Conservation (phyloP, 2,329 filamentous ascomycete species). For the Aspergillus pseudoviridinutans region DNA sequence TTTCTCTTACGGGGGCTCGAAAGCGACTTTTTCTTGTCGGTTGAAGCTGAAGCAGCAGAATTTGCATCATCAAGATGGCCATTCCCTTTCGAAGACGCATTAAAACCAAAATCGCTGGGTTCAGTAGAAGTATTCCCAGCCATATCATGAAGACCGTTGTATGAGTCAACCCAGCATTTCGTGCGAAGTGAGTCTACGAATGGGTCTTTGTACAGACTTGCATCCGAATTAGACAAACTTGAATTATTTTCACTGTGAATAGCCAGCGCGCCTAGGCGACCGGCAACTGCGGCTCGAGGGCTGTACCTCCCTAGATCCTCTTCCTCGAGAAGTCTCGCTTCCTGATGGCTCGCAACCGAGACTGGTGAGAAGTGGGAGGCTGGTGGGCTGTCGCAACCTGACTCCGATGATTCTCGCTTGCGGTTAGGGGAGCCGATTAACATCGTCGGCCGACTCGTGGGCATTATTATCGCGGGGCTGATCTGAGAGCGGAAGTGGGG, state of each 20-base stretch:
- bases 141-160: slow-evolving; percentile 14
- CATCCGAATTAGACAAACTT: slow-evolving; percentile 14
- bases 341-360: slow-evolving; percentile 29
- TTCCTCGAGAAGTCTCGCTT: slow-evolving; percentile 28
- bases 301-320: slow-evolving; percentile 32
- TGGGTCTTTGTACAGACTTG: slow-evolving; percentile 8
- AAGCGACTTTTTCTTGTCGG: slow-evolving; percentile 16
- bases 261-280: slow-evolving; percentile 38
- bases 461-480: slow-evolving; percentile 32
- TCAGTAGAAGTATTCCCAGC: slow-evolving; percentile 12
- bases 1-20: slow-evolving; percentile 22
- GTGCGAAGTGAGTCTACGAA: slow-evolving; percentile 9
- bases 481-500: slow-evolving; percentile 20
- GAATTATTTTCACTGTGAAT: slow-evolving; percentile 29
- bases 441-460: slow-evolving; percentile 20
- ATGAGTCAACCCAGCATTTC: slow-evolving; percentile 9
- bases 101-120: slow-evolving; percentile 4
- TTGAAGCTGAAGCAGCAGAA: slow-evolving; percentile 9
- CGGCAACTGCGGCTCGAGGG: slow-evolving; percentile 37
- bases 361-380: slow-evolving; percentile 31
- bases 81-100: slow-evolving; percentile 9
- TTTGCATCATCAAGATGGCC: slow-evolving; percentile 4
- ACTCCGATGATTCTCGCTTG: slow-evolving; percentile 32
- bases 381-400: slow-evolving; percentile 25
- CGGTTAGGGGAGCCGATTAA: slow-evolving; percentile 30